Base-by-base conservation (phyloP, 129 eudicot species). In the Flaveria ramosissima region DNA sequence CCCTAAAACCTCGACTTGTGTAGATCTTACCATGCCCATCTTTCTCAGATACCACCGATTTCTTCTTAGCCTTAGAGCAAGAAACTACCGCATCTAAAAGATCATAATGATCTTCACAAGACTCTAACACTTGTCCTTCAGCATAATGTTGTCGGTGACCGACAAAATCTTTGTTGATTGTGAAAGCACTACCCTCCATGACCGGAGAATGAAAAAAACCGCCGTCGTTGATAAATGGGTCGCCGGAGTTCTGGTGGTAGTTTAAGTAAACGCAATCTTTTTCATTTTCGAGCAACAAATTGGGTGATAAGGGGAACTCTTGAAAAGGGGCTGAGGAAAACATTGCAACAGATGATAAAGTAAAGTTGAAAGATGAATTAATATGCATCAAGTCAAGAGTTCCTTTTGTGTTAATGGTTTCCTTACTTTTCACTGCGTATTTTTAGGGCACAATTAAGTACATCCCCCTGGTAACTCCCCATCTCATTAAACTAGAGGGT, bases 1-100 rank as follows among this genome's bases (percentile, higher is more conserved):
- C 96, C 36, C 98, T 75, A 0, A 80, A 84, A 1, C 98, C 98
- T 57, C 81, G 89, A 50, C 96, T 80, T 6, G 94, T 92, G 26
- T 48, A 27, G 47, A 92, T 92, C 71, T 92, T 92, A 67, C 86
- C 83, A 48, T 83, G 85, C 64, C 86, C 74, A 16, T 86, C 90
- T 68, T 84, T 92, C 68, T 82, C 83, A 0, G 60, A 66, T 21
- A 72, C 10, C 32, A 1, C 73, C 1, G 36, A 1, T 69, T 75
- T 78, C 62, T 77, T 83, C 42, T 42, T 52, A 10, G 51, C 27
- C 27, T 57, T 60, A 1, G 66, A 21, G 19, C 61, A n/a, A 52
- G 74, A 53, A 51, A 41, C 55, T 9, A 73, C 83, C 16, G 74
- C 59, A 45, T 73, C 74, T 64, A 72, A 60, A 23, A 80, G 74